phyloP scores from a whole-genome alignment of 108 stramenopile species.

The Nannochloropsis salina region DNA sequence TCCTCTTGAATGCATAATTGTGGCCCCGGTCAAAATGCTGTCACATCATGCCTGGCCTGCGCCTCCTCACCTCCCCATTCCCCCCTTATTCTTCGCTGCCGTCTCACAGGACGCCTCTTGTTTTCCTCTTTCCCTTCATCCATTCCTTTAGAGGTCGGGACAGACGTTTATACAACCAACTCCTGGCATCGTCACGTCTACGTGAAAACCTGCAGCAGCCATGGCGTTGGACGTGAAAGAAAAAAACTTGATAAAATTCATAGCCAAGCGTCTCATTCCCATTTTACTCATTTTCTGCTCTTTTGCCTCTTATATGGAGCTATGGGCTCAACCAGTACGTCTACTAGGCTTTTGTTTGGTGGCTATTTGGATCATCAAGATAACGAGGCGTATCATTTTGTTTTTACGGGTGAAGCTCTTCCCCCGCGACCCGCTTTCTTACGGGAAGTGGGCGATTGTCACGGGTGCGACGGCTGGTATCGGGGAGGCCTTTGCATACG shows the following conservation, averaged over 20 bases:
- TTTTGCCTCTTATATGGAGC: conserved; percentile 14
- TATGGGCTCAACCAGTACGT: neutral
- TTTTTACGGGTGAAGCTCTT: neutral
- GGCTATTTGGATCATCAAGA: neutral
- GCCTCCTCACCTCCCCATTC: too few species aligned
- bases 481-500: neutral
- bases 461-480: neutral
- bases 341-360: neutral
- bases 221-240: conserved; percentile 19
- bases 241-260: conserved; percentile 8
- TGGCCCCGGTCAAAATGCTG: too few species aligned
- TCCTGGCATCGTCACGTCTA: too few species aligned
- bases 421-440: neutral
- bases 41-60: too few species aligned
- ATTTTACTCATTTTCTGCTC: neutral
- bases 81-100: too few species aligned
- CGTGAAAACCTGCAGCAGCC: neutral
- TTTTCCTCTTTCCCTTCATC: too few species aligned
- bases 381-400: neutral
- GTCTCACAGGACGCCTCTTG: too few species aligned
- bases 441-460: neutral
- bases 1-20: too few species aligned
- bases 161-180: too few species aligned
- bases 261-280: neutral
- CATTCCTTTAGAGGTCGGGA: too few species aligned